Evolutionary conservation across 352 stramenopile species (phyloP).

Genomic region (Hyaloperonospora arabidopsidis): DNA sequence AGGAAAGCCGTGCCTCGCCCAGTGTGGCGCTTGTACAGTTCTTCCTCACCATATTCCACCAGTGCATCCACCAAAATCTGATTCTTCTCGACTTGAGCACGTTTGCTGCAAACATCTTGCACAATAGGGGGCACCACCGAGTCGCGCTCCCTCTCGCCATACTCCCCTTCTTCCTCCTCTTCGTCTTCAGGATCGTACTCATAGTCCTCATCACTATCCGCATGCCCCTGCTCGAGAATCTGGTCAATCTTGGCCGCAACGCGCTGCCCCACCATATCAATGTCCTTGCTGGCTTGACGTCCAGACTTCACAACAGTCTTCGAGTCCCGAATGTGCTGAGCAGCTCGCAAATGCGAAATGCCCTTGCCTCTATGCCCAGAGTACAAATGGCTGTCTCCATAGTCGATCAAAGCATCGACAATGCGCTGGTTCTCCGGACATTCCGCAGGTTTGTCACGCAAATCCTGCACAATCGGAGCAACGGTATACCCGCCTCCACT

Average conservation of each 20-base stretch:
- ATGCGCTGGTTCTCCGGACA: conserved; percentile 59
- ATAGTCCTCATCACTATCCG: conserved; percentile 57
- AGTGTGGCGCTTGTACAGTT: conserved; percentile 46
- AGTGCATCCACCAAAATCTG: conserved; percentile 59
- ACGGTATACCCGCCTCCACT: conserved; percentile 34
- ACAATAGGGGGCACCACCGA: conserved; percentile 39
- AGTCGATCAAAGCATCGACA: conserved; percentile 57
- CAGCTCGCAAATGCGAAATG: conserved; percentile 69
- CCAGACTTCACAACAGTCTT: conserved; percentile 45
- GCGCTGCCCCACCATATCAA: conserved; percentile 49
- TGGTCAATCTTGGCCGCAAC: conserved; percentile 68
- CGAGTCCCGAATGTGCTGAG: conserved; percentile 47
- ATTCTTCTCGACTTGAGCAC: conserved; percentile 39
- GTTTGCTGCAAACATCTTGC: conserved; percentile 35
- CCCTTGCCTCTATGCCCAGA: conserved; percentile 56
- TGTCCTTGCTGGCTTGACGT: conserved; percentile 40
- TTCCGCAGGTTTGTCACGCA: conserved; percentile 48
- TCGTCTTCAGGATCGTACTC: conserved; percentile 38
- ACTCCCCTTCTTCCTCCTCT: conserved; percentile 23
- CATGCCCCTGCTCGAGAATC: conserved; percentile 61
- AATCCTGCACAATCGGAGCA: conserved; percentile 65
- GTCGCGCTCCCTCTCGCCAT: conserved; percentile 15
- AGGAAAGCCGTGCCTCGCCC: conserved; percentile 57
- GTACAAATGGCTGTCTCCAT: conserved; percentile 64
- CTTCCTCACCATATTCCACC: conserved; percentile 45